Base-by-base conservation (phyloP, 805 yeast genomes). In the Yamadazyma laniorum region DNA sequence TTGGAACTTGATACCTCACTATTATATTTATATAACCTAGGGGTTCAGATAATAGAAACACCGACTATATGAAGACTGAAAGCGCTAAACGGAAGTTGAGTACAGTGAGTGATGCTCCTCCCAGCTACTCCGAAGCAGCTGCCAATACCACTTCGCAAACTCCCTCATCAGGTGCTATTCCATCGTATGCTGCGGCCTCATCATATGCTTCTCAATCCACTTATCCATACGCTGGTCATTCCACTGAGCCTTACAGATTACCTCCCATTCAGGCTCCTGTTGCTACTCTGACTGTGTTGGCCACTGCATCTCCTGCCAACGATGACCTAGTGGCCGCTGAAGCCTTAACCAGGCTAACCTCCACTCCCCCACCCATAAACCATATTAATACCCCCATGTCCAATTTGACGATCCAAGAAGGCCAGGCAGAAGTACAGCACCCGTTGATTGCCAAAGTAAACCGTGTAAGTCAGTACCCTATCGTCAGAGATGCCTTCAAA, bases 401-500 rank as follows among this genome's bases (percentile, higher is more conserved):
- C 23, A 35, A 34, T 37, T 35, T 40, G 26, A 31, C 40, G 5
- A 39, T 30, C 9, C 41, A 38, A 6, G 42, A 38, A 19, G 13
- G 18, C 23, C 31, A 13, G 15, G 21, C 18, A 4, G 43, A 40
- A 13, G 18, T 22, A 12, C 39, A 40, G 30, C 74, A 69, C 50
- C 74, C 74, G 3, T 55, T 69, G 18, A 63, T 69, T 17, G 55
- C 58, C 15, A 57, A 53, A 33, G 72, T 69, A 5, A 61, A 51
- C 32, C 61, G 63, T 35, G 72, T 67, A 5, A 51, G 65, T 18
- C 57, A 53, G 32, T 69, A 63, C 45, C 74, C 72, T 5, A 49
- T 69, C 26, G 77, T 68, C 31, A 72, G 67, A 30, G 71, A 69
- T 54, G 77, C 75, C 16, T 76, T 70, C 43, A 71, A 65, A 39